Evolutionary conservation across 805 yeast genomes (phyloP), one percentile per base, ranked within the genome.

Genomic region (Nakazawaea wyomingensis): DNA sequence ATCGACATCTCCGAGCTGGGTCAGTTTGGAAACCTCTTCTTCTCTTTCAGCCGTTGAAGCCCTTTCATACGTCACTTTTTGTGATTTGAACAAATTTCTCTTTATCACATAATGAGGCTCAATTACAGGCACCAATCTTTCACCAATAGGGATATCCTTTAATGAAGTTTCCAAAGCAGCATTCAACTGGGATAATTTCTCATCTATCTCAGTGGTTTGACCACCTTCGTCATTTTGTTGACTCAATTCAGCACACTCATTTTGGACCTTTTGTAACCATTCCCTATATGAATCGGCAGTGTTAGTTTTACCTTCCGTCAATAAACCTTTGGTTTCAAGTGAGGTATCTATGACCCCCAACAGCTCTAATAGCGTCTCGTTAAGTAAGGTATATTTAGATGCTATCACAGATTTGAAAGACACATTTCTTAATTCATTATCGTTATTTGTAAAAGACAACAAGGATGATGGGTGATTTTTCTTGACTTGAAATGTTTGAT

Each of bases 321-420:
- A n/a, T n/a, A n/a, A n/a, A n/a, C 2, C 27, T 24, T 24, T 24
- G 27, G 27, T 11, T 24, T 24, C n/a, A n/a, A n/a, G n/a, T n/a
- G n/a, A n/a, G n/a, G n/a, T n/a, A n/a, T 24, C 11, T 11, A 24
- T 9, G 11, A 20, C 33, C 3, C 39, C 45, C 4, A 51, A 28
- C 24, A 45, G 29, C n/a, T 48, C 49, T 10, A 56, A 35, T 4
- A 64, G 45, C 3, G 62, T 46, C 42, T 62, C 68, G 34, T 60
- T 62, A 18, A 59, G 55, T 24, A 62, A 47, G 4, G 59, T 47
- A 41, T 55, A 64, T 36, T 61, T 57, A 10, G 68, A 54, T 1
- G 64, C 66, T 14, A 61, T 43, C 43, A 60, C 60, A 1, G 67
- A 57, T 39, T 64, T 54, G 31, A 64, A 41, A 3, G 69, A 60